Conservation (phyloP, 257 asterid genomes). For the Solanum habrochaites region DNA sequence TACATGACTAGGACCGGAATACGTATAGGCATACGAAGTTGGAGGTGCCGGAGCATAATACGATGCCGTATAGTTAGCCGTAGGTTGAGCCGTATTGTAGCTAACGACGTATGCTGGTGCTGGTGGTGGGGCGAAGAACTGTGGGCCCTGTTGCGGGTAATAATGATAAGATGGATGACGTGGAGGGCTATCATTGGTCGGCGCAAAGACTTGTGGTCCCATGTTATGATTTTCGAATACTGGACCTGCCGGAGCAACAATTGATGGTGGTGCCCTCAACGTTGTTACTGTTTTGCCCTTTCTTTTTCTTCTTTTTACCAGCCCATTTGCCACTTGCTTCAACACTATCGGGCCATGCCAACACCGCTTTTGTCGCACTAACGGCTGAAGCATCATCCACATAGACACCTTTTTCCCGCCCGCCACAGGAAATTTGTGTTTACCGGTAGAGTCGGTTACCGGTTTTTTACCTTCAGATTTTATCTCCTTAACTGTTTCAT, state of each 20-base stretch:
- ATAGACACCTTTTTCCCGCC: constrained; percentile 14
- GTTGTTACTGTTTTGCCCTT: constrained; percentile 35
- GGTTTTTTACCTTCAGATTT: constrained; percentile 24
- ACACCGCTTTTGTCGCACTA: constrained; percentile 7
- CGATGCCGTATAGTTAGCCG: constrained; percentile 36
- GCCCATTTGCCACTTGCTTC: constrained; percentile 8
- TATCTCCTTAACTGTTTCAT: neutral
- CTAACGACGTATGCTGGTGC: constrained; percentile 37
- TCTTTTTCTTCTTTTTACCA: constrained; percentile 47
- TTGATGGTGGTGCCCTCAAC: constrained; percentile 2
- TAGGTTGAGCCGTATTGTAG: constrained; percentile 56
- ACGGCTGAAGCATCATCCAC: neutral
- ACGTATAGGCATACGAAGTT: constrained; percentile 28
- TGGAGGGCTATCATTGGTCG: constrained; percentile 25
- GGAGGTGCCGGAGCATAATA: constrained; percentile 39
- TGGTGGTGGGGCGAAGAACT: constrained; percentile 16
- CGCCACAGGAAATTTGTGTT: constrained; percentile 4
- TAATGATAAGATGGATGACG: constrained; percentile 15
- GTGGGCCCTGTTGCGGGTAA: constrained; percentile 9
- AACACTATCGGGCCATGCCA: neutral
- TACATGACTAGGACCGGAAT: constrained; percentile 11
- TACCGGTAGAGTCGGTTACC: neutral
- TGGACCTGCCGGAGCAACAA: constrained; percentile 8
- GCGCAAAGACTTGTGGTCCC: constrained; percentile 7
- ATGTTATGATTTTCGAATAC: constrained; percentile 13